phyloP scores from a whole-genome alignment of 2,329 filamentous ascomycete genomes.

The Colletotrichum lindemuthianum region DNA sequence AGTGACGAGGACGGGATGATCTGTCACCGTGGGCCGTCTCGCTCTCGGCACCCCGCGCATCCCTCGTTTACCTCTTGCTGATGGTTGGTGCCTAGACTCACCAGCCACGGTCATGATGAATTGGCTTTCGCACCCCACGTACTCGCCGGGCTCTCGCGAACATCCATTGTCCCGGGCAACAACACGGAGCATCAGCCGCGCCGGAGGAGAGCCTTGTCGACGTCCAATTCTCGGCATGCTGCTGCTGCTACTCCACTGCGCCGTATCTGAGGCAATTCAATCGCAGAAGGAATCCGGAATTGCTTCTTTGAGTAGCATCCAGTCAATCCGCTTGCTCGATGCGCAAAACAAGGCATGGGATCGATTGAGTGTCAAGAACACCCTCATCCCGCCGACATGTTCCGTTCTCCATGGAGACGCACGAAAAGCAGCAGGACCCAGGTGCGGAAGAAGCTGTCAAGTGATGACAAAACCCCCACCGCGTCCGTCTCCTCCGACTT shows the following conservation, averaged over 20 bases:
- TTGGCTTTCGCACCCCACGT: slow-evolving; percentile 15
- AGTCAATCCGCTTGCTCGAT: neutral
- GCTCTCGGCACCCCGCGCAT: slow-evolving; percentile 1
- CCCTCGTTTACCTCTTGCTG: neutral
- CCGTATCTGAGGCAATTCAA: neutral
- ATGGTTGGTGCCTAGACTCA: slow-evolving; percentile 20
- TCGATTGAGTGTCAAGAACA: neutral
- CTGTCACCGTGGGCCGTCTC: slow-evolving; percentile 8
- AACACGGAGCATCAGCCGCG: slow-evolving; percentile 16
- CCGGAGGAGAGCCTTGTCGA: slow-evolving; percentile 10
- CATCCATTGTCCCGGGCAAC: slow-evolving; percentile 29
- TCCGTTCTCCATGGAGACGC: slow-evolving; percentile 26
- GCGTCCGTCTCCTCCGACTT: slow-evolving; percentile 15
- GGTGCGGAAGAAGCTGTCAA: slow-evolving; percentile 16
- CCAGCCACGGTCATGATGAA: slow-evolving; percentile 32
- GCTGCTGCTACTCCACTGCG: neutral
- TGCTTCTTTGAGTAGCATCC: slow-evolving; percentile 8
- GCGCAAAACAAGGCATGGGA: neutral
- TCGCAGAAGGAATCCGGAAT: neutral
- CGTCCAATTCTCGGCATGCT: neutral
- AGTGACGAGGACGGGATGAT: too few relatives aligned
- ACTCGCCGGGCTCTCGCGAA: slow-evolving; percentile 7
- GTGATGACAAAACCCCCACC: slow-evolving; percentile 19
- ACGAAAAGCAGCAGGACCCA: slow-evolving; percentile 13
- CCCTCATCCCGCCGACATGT: slow-evolving; percentile 1